Conservation (phyloP, 352 stramenopile species). For the Thalassiosira exigua region DNA sequence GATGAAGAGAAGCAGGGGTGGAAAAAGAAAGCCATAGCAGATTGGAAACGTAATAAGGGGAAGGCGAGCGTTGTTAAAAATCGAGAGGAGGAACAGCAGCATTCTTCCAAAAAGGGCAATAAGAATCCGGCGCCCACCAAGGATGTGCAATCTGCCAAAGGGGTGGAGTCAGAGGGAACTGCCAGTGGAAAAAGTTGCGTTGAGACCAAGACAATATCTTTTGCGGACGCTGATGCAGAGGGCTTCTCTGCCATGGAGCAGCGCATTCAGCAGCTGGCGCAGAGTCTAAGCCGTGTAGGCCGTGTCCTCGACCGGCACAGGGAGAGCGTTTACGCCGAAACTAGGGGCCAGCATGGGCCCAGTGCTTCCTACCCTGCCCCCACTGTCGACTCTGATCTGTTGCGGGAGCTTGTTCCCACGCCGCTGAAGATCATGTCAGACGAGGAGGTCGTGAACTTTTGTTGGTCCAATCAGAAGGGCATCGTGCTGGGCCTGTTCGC, state of each 20-base stretch:
- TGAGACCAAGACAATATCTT: slow-evolving; percentile 70
- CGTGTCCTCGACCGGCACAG: slow-evolving; percentile 83
- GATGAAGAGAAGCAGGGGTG: slow-evolving; percentile 70
- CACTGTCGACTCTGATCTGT: slow-evolving; percentile 51
- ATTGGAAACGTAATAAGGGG: slow-evolving; percentile 73
- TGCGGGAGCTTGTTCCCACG: slow-evolving; percentile 64
- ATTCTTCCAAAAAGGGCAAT: slow-evolving; percentile 25
- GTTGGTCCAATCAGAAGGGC: slow-evolving; percentile 76
- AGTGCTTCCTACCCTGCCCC: too few species aligned
- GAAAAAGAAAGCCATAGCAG: slow-evolving; percentile 68
- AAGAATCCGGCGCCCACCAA: slow-evolving; percentile 11
- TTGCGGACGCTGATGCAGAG: slow-evolving; percentile 81
- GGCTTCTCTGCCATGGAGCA: slow-evolving; percentile 83
- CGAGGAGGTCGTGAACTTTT: slow-evolving; percentile 76
- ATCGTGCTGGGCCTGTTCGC: slow-evolving; percentile 62
- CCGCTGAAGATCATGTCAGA: slow-evolving; percentile 79
- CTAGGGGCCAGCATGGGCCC: slow-evolving; percentile 11
- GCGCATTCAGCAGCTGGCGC: slow-evolving; percentile 83
- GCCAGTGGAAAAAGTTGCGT: slow-evolving; percentile 24
- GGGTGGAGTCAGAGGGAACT: slow-evolving; percentile 31
- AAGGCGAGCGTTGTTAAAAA: slow-evolving; percentile 57
- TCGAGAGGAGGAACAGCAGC: slow-evolving; percentile 41
- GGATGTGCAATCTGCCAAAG: not conserved
- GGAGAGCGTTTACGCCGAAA: slow-evolving; percentile 56
- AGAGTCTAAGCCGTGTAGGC: slow-evolving; percentile 79